phyloP scores from a whole-genome alignment of 176 grass and related monocot genomes.

The Musa schizocarpa region DNA sequence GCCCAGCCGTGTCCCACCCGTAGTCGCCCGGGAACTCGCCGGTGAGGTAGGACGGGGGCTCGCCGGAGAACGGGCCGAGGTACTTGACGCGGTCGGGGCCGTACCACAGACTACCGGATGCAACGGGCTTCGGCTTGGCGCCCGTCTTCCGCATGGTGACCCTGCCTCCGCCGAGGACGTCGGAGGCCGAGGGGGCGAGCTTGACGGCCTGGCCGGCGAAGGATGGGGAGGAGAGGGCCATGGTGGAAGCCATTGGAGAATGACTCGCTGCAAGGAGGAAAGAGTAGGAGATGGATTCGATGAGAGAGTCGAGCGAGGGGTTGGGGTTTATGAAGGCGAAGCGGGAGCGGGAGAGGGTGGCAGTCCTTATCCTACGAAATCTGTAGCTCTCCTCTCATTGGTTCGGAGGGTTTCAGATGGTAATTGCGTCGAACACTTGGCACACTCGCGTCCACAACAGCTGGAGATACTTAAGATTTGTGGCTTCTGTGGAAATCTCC shows the following conservation, averaged over 20 bases:
- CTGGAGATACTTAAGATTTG: too few species aligned
- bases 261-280: not conserved
- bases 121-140: not conserved
- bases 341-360: too few species aligned
- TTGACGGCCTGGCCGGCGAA: not conserved
- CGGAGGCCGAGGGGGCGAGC: not conserved
- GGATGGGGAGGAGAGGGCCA: not conserved
- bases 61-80: conserved; percentile 53
- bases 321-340: not conserved
- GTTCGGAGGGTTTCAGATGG: too few species aligned
- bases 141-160: not conserved
- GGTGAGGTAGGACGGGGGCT: conserved; percentile 67
- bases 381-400: too few species aligned
- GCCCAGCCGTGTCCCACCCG: conserved; percentile 72
- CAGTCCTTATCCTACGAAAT: too few species aligned
- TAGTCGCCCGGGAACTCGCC: conserved; percentile 87
- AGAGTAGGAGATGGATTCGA: not conserved
- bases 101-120: not conserved
- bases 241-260: not conserved
- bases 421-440: too few species aligned
- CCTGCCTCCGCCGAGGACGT: not conserved
- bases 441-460: too few species aligned
- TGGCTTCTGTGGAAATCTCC: too few species aligned
- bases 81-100: conserved; percentile 2
- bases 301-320: not conserved